Evolutionary conservation across 164 flowering plant genomes (phyloP).

Genomic region (Cinnamomum micranthum): DNA sequence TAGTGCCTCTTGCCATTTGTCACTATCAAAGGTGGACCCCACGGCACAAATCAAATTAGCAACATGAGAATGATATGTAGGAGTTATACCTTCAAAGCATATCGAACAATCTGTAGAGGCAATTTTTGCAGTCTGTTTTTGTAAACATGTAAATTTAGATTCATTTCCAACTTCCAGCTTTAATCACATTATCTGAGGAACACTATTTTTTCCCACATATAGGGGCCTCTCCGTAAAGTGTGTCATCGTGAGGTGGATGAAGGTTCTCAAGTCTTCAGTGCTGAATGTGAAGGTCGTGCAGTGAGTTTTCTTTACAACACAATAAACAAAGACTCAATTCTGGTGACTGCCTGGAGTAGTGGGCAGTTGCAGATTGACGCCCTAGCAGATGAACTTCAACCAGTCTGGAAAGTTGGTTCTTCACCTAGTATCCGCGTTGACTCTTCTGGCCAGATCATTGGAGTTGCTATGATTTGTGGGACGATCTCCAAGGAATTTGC

Average conservation of each 20-base stretch:
- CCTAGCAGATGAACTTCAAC: constrained; percentile 89
- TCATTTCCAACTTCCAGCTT: neutral
- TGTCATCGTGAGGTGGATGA: constrained; percentile 38
- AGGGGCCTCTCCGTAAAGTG: constrained; percentile 82
- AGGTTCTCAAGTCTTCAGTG: constrained; percentile 28
- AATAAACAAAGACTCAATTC: constrained; percentile 75
- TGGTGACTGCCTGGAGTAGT: constrained; percentile 85
- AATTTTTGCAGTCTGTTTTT: neutral
- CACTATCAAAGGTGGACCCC: too few relatives aligned
- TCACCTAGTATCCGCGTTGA: constrained; percentile 68
- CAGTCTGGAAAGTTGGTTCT: constrained; percentile 66
- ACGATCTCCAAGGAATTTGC: constrained; percentile 32
- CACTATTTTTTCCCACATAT: neutral
- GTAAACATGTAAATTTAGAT: neutral
- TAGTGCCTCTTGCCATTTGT: too few relatives aligned
- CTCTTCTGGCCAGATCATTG: constrained; percentile 42
- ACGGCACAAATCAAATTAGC: too few relatives aligned
- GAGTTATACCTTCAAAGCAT: neutral
- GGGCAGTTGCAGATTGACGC: constrained; percentile 93
- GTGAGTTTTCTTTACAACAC: constrained; percentile 69
- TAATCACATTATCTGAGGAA: neutral
- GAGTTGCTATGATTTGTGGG: constrained; percentile 93
- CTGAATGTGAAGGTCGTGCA: constrained; percentile 73
- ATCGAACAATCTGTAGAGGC: neutral
- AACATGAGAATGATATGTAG: too few relatives aligned